phyloP scores from a whole-genome alignment of 371 early-diverging fungal species.

The Apophysomyces trapeziformis region DNA sequence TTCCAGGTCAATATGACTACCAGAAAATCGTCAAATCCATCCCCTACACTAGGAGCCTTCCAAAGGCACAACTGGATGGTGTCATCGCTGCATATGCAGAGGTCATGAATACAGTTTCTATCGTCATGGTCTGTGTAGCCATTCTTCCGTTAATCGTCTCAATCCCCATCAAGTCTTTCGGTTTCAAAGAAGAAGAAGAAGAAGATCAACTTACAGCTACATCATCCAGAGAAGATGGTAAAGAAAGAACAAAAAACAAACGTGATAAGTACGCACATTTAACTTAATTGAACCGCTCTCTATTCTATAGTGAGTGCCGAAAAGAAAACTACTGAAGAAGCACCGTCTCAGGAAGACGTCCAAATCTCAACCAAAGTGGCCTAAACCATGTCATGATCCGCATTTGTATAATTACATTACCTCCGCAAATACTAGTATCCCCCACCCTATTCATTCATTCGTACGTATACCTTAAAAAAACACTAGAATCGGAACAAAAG shows the following conservation, averaged over 20 bases:
- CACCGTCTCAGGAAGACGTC: background rate
- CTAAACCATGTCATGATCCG: background rate
- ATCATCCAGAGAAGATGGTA: constrained; percentile 6
- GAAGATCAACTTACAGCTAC: constrained; percentile 4
- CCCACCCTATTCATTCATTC: background rate
- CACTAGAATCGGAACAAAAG: too few species aligned
- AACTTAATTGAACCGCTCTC: background rate
- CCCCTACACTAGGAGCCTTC: constrained; percentile 26
- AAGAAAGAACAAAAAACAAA: background rate
- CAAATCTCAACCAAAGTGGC: background rate
- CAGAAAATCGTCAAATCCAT: constrained; percentile 24
- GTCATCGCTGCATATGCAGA: constrained; percentile 39
- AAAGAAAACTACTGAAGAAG: background rate
- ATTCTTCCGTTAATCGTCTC: constrained; percentile 23
- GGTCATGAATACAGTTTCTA: constrained; percentile 31
- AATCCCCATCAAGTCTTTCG: constrained; percentile 19
- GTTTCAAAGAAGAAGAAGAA: constrained; percentile 19
- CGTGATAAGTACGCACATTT: too few species aligned
- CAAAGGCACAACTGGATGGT: constrained; percentile 26
- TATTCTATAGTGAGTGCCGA: background rate
- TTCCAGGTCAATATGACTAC: constrained; percentile 47
- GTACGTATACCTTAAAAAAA: too few species aligned
- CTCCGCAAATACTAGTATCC: background rate
- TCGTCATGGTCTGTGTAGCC: constrained; percentile 27
- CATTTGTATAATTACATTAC: constrained; percentile 1